Conservation (phyloP, 129 eudicot species). For the Ambrosia trifida region DNA sequence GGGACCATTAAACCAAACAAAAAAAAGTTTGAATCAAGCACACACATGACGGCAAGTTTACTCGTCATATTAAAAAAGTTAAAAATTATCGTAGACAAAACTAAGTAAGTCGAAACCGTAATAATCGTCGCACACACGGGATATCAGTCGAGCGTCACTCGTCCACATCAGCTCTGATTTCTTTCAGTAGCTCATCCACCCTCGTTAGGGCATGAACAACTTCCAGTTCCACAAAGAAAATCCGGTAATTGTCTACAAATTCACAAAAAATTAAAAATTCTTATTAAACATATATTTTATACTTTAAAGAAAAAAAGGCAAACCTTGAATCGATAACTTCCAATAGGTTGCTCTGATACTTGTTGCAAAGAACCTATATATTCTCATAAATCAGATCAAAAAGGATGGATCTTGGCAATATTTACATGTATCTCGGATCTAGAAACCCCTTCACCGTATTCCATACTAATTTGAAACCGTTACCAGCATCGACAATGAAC, state of each 20-base stretch:
- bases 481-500: slow-evolving; percentile 94
- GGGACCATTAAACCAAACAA: no score
- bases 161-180: no score
- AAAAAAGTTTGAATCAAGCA: no score
- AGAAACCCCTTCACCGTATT: slow-evolving; percentile 81
- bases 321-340: slow-evolving; percentile 85
- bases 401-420: neutral
- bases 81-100: no score
- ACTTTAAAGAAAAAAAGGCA: neutral
- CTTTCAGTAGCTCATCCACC: no score
- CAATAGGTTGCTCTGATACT: slow-evolving; percentile 63
- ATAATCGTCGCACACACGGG: no score
- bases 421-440: slow-evolving; percentile 91
- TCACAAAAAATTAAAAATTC: slow-evolving; percentile 1
- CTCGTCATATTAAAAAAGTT: no score
- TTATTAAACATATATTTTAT: neutral
- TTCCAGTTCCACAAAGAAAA: slow-evolving; percentile 87
- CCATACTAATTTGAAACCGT: slow-evolving; percentile 80
- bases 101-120: no score
- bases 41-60: no score
- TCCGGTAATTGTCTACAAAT: slow-evolving; percentile 77
- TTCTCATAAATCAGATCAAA: slow-evolving; percentile 13
- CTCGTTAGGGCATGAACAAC: slow-evolving; percentile 66
- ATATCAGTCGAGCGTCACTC: no score
- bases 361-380: slow-evolving; percentile 79